Evolutionary conservation across 306 rosid species (phyloP), one percentile per base, ranked within the genome.

Genomic region (Cicer arietinum): DNA sequence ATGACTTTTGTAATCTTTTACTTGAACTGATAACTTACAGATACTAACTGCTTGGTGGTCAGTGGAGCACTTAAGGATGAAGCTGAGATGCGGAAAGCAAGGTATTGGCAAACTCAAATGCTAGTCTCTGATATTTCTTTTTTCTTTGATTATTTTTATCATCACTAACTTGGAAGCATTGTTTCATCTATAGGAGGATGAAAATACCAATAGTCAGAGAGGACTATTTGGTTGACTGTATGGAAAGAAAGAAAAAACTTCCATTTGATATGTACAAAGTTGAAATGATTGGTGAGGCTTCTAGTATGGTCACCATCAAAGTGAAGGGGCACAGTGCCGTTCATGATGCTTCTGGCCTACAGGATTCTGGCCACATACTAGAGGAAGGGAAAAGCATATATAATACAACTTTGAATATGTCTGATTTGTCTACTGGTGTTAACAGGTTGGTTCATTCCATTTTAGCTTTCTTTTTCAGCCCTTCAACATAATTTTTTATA

Each of bases 301-400:
- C 96, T 60, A 89, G 96, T 83, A 85, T 90, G 91, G 90, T 88
- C 80, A 94, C 99, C 40, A 85, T 94, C 74, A 94, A 90, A 87
- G 99, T 94, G 84, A 92, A 94, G 83, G 99, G 98, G 53, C 84
- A 71, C 16, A 90, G 99, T 88, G 91, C 98, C 39, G 96, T 94
- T 79, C 95, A 92, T 22, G 95, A 92, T 84, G 84, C 84, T 72
- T 94, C 97, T 74, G 96, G 99, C 75, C 79, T 92, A 60, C 96
- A 90, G 79, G 99, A 92, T 77, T 85, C 88, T 7, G 92, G 99
- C 50, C 97, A 94, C 91, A 90, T 94, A 71, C 97, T 94, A 10
- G 99, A 89, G 84, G 93, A 90, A 68, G 96, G 92, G 69, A 84
- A 85, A 75, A 92, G 89, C 84, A 94, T 94, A 75, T 92, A 90